Evolutionary conservation across 2,329 filamentous ascomycete species (phyloP).

Genomic region (Curvularia hawaiiensis): DNA sequence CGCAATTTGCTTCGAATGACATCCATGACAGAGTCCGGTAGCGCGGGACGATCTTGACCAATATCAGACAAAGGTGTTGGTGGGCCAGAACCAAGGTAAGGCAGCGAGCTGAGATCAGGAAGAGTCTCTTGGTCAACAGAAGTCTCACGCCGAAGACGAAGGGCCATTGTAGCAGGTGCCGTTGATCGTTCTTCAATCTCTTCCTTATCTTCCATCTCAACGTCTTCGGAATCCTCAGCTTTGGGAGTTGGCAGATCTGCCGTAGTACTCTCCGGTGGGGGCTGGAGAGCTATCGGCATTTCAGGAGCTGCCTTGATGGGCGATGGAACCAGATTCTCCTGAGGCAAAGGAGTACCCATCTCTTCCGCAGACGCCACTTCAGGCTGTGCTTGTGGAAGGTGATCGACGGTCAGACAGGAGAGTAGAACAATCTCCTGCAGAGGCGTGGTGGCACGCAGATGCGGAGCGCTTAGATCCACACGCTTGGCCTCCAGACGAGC

Average conservation of each 20-base stretch:
- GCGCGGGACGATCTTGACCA: conserved; percentile 46
- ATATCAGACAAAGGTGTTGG: conserved; percentile 52
- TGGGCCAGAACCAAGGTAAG: conserved; percentile 53
- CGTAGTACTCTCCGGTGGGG: conserved; percentile 22
- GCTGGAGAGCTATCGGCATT: conserved; percentile 15
- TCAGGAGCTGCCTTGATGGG: conserved; percentile 3
- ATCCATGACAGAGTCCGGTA: conserved; percentile 43
- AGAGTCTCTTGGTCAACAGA: conserved; percentile 44
- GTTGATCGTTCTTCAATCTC: conserved; percentile 31
- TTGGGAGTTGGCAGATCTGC: conserved; percentile 43
- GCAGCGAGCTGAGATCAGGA: conserved; percentile 51
- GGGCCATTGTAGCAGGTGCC: conserved; percentile 41
- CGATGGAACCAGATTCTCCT: conserved; percentile 18
- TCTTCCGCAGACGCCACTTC: conserved; percentile 22
- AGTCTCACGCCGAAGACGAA: conserved; percentile 36
- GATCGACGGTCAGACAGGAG: conserved; percentile 44
- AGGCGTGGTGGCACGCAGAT: conserved; percentile 51
- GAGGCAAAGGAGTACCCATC: conserved; percentile 21
- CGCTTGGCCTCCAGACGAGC: conserved; percentile 51
- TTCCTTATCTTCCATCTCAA: conserved; percentile 30
- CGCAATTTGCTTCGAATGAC: conserved; percentile 44
- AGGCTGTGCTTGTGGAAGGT: conserved; percentile 29
- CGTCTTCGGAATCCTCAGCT: conserved; percentile 44
- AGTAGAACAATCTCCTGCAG: conserved; percentile 52
- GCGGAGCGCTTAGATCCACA: conserved; percentile 49